Evolutionary conservation across 768 basidiomycete species (phyloP), one percentile per base, ranked within the genome.

Genomic region (Astraeus odoratus): DNA sequence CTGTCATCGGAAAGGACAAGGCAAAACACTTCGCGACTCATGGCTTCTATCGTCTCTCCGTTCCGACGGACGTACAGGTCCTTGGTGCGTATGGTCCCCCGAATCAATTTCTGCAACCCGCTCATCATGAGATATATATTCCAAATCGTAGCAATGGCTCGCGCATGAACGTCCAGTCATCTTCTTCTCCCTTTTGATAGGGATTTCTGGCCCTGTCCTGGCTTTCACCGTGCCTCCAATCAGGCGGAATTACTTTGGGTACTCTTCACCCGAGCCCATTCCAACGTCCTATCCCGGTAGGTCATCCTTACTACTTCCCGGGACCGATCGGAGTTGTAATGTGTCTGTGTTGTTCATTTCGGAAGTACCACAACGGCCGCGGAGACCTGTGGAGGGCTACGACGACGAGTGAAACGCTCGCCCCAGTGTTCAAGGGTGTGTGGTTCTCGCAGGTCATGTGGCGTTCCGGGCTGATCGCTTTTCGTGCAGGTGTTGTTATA

Each of bases 111-210:
- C 15, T 15, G 1, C 8, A n/a, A 12, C 36, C 48, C 16, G 46
- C 7, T 15, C 24, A 8, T 22, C 8, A 13, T 10, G 25, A 30
- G 27, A 46, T 18, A 12, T 2, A 5, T 20, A 13, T 20, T n/a
- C 18, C 8, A 18, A 29, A 16, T 23, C 22, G 8, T 41, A 94
- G 91, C 88, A 91, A 90, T 79, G 85, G 38, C 79, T 83, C 55
- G 89, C 91, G 29, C 91, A 95, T 67, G 91, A 95, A 67, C 80
- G 77, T 57, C 91, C 91, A 23, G 86, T 90, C 63, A 78, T 93
- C 63, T 93, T 93, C 72, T 95, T 82, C 67, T 91, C 91, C 9
- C 73, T 81, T 60, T 65, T 81, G 39, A 67, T 95, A 46, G 91
- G 90, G 42, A 55, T 70, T 46, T 73, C 81, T 55, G 91, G 91